Base-by-base conservation (phyloP, 768 basidiomycete genomes). In the Lanmaoa rubissima region DNA sequence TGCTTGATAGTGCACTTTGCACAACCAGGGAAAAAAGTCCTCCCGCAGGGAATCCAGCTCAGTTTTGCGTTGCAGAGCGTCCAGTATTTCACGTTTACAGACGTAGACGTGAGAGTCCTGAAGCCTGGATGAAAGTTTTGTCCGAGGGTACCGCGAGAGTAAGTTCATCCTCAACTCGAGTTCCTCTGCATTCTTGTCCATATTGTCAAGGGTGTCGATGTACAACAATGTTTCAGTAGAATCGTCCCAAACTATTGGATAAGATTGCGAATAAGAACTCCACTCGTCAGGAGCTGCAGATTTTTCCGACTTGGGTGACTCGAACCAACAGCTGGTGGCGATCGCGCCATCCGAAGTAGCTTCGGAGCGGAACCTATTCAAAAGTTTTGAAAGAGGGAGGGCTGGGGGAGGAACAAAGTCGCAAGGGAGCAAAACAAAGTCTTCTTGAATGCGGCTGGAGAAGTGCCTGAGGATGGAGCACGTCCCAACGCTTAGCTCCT, bases 61-160 rank as follows among this genome's bases (percentile, higher is more conserved):
- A 5, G 74, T 74, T 64, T 90, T 91, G 57, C 83, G 80, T 12
- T 82, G 79, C 28, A 94, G 75, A 13, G 84, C 78, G 55, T 92
- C 86, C 26, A 97, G 75, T 9, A 96, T 77, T 17, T 83, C 79
- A 57, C 83, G 82, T 60, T 84, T 82, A 75, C 93, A 94, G 35
- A 96, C 85, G 64, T 96, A 97, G 34, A 96, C 89, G 70, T 97
- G 94, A 1, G 94, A 91, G 65, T 97, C 94, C 60, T 86, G 83
- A 35, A 88, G 78, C 35, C 74, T 79, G 13, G 83, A 80, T 2
- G 90, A 87, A 32, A 97, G 73, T 38, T 78, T 83, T 32, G 82
- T 77, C 31, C 83, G 82, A 9, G 92, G 89, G 67, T 90, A 87
- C 50, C 92, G 93, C 63, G 83, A 81, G 31, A 97, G 73, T 54